phyloP scores from a whole-genome alignment of 1,139 yeast genomes.

The Geotrichum cucujoidarum region DNA sequence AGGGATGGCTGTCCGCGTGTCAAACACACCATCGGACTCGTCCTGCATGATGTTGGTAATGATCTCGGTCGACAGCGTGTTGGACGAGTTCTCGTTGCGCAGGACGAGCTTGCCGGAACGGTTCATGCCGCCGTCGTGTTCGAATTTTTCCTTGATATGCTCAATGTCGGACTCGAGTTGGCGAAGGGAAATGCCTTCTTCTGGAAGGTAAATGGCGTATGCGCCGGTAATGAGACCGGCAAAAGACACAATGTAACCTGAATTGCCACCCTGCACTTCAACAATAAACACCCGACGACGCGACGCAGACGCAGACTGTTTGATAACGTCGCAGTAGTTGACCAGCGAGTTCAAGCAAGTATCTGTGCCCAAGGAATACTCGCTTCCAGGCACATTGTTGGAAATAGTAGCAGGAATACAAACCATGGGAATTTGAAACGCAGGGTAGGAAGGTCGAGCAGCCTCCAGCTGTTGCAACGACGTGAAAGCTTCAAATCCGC shows the following conservation, averaged over 20 bases:
- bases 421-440: conserved; percentile 89
- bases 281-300: conserved; percentile 94
- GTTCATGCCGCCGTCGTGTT: conserved; percentile 70
- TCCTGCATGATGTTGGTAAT: conserved; percentile 78
- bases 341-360: conserved; percentile 89
- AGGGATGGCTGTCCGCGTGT: conserved; percentile 92
- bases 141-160: conserved; percentile 62
- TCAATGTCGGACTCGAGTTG: conserved; percentile 74
- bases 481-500: conserved; percentile 91
- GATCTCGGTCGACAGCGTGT: conserved; percentile 72
- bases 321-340: conserved; percentile 88
- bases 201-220: conserved; percentile 89
- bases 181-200: conserved; percentile 67
- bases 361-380: conserved; percentile 88
- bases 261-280: conserved; percentile 95
- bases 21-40: conserved; percentile 71
- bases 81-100: conserved; percentile 80
- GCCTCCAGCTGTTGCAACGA: conserved; percentile 74
- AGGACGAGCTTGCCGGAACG: conserved; percentile 82
- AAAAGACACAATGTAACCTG: conserved; percentile 86
- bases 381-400: conserved; percentile 96
- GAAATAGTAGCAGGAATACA: conserved; percentile 93
- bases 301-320: conserved; percentile 91
- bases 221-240: conserved; percentile 93
- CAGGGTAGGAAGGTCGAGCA: conserved; percentile 72